Evolutionary conservation across 768 basidiomycete genomes (phyloP).

Genomic region (Mycena sanguinolenta): DNA sequence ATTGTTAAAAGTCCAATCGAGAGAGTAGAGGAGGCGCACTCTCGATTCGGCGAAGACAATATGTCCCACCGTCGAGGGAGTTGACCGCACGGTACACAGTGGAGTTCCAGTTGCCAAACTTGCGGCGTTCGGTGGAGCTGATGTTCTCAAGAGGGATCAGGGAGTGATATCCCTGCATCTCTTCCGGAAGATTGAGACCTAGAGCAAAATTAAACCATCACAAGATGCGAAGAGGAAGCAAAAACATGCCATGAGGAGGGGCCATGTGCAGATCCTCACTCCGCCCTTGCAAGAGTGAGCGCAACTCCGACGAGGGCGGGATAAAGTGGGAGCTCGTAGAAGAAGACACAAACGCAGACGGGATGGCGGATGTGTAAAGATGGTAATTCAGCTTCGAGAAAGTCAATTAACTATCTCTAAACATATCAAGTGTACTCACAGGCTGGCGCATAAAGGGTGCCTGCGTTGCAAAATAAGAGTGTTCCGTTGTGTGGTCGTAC

Average conservation of each 20-base stretch:
- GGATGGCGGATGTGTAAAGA: conserved; percentile 83
- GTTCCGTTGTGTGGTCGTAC: conserved; percentile 53
- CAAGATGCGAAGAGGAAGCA: not conserved
- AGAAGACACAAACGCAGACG: conserved; percentile 65
- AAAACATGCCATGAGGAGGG: conserved; percentile 51
- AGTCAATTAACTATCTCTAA: not conserved
- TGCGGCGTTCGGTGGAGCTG: conserved; percentile 69
- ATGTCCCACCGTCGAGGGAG: conserved; percentile 80
- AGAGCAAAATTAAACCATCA: conserved; percentile 46
- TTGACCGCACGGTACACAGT: conserved; percentile 88
- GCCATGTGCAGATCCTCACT: conserved; percentile 78
- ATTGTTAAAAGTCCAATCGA: conserved; percentile 7
- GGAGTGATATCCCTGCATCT: conserved; percentile 92
- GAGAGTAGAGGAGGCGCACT: conserved; percentile 63
- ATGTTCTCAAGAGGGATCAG: conserved; percentile 82
- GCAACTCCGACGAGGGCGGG: conserved; percentile 57
- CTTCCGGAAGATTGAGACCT: conserved; percentile 80
- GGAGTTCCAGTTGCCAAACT: conserved; percentile 88
- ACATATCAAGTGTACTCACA: conserved; percentile 52
- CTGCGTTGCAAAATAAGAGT: conserved; percentile 56
- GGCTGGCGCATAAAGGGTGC: conserved; percentile 75
- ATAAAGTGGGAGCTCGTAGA: conserved; percentile 77
- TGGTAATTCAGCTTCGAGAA: conserved; percentile 86
- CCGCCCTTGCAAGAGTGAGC: conserved; percentile 59
- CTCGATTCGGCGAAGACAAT: conserved; percentile 88